A percentile compares a stretch with the other conserved stretches of the same genome.
phyloP scores from a whole-genome alignment of 2,329 filamentous ascomycete species.

The Xylariomycetidae sp. region DNA sequence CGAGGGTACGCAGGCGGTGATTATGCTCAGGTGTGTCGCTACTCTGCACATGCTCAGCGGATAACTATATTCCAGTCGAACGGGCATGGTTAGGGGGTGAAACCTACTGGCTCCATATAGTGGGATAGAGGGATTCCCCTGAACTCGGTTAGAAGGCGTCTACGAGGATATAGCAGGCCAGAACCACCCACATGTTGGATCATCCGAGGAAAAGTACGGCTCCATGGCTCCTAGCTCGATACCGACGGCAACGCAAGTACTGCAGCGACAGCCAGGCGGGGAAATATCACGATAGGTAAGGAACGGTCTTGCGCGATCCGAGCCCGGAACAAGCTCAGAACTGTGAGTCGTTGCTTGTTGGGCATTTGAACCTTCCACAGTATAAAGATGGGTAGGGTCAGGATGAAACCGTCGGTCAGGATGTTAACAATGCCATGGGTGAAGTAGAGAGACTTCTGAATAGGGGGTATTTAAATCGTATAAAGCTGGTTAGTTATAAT shows the following conservation, averaged over 20 bases:
- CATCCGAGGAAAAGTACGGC: conserved; percentile 2
- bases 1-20: conserved; percentile 8
- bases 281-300: neutral
- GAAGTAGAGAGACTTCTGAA: conserved; percentile 4
- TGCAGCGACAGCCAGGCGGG: neutral
- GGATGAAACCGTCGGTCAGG: conserved; percentile 4
- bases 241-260: conserved; percentile 4
- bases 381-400: conserved; percentile 3
- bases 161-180: neutral
- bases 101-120: conserved; percentile 8
- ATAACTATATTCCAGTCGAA: no score
- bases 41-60: conserved; percentile 3
- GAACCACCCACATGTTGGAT: conserved; percentile 5
- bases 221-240: conserved; percentile 4
- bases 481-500: no score
- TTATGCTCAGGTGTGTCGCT: conserved; percentile 7
- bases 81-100: no score
- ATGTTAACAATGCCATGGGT: conserved; percentile 8
- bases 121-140: conserved; percentile 7
- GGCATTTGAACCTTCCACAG: conserved; percentile 8
- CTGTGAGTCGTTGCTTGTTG: conserved; percentile 2
- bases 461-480: no score
- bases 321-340: conserved; percentile 5
- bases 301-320: conserved; percentile 1
- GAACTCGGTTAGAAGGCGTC: neutral